A percentile compares a stretch with the other conserved stretches of the same genome.
Evolutionary conservation across 768 basidiomycete genomes (phyloP).

Genomic region (Coprinellus aureogranulatus): DNA sequence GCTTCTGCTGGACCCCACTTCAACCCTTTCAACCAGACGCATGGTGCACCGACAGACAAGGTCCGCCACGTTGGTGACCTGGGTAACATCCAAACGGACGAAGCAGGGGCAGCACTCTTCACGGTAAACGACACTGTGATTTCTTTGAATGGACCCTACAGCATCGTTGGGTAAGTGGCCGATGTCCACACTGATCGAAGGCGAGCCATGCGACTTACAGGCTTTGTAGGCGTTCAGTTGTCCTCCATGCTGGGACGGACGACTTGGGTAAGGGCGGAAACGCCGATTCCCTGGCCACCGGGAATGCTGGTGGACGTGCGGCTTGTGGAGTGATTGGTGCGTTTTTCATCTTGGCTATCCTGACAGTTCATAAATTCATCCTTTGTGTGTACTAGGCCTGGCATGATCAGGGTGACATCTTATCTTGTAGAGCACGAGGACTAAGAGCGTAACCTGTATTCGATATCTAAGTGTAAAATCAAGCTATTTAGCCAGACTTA

Average conservation of each 20-base stretch:
- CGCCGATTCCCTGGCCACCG: conserved; percentile 68
- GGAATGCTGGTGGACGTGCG: conserved; percentile 68
- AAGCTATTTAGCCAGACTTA: too few relatives aligned
- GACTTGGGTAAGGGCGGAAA: conserved; percentile 71
- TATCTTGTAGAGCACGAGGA: too few relatives aligned
- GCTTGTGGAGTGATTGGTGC: conserved; percentile 79
- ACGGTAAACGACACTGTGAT: conserved; percentile 61
- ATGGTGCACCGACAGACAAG: conserved; percentile 58
- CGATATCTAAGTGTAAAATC: too few relatives aligned
- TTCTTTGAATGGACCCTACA: conserved; percentile 62
- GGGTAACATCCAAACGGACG: conserved; percentile 69
- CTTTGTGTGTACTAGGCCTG: too few relatives aligned
- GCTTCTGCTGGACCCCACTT: conserved; percentile 70
- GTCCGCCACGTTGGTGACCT: conserved; percentile 70
- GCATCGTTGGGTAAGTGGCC: conserved; percentile 59
- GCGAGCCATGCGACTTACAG: too few relatives aligned
- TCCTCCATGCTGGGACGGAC: conserved; percentile 43
- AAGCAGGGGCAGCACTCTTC: conserved; percentile 45
- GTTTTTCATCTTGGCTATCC: not conserved
- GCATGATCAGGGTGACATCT: too few relatives aligned
- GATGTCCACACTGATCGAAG: too few relatives aligned
- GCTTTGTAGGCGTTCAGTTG: too few relatives aligned
- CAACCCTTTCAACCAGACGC: conserved; percentile 64
- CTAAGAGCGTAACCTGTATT: too few relatives aligned
- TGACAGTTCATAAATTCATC: too few relatives aligned